Evolutionary conservation across 192 early-diverging fungal genomes (phyloP).

Genomic region (Lobosporangium transversale): DNA sequence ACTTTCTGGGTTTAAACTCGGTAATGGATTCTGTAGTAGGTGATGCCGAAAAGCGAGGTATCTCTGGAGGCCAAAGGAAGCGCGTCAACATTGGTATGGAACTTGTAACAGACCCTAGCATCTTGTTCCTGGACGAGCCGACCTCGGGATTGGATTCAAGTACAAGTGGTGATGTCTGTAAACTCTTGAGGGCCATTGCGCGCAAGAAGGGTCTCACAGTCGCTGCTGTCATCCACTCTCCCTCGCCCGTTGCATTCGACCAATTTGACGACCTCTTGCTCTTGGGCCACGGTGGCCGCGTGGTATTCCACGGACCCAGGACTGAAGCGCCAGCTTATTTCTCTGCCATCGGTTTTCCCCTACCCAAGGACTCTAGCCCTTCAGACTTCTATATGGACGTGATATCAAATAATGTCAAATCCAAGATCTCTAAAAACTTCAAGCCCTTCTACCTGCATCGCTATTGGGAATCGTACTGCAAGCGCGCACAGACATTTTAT

Average conservation of each 20-base stretch:
- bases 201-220: constrained; percentile 67
- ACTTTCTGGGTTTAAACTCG: constrained; percentile 65
- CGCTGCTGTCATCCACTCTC: constrained; percentile 81
- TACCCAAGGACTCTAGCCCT: constrained; percentile 50
- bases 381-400: constrained; percentile 78
- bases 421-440: constrained; percentile 40
- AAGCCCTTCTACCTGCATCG: constrained; percentile 55
- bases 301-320: constrained; percentile 72
- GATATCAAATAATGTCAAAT: constrained; percentile 63
- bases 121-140: constrained; percentile 77
- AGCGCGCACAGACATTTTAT: constrained; percentile 23
- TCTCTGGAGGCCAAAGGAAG: constrained; percentile 80
- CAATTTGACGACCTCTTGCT: constrained; percentile 79
- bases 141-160: constrained; percentile 76
- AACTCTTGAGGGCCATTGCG: constrained; percentile 68
- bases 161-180: constrained; percentile 72
- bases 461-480: constrained; percentile 61
- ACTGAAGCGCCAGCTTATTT: constrained; percentile 62
- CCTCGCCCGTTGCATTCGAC: constrained; percentile 68
- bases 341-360: constrained; percentile 57
- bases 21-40: constrained; percentile 66
- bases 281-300: constrained; percentile 74
- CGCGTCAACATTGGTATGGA: constrained; percentile 86
- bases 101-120: constrained; percentile 62
- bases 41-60: constrained; percentile 70